Base-by-base conservation (phyloP, 2,329 filamentous ascomycete genomes). In the Trichoderma atrobrunneum region DNA sequence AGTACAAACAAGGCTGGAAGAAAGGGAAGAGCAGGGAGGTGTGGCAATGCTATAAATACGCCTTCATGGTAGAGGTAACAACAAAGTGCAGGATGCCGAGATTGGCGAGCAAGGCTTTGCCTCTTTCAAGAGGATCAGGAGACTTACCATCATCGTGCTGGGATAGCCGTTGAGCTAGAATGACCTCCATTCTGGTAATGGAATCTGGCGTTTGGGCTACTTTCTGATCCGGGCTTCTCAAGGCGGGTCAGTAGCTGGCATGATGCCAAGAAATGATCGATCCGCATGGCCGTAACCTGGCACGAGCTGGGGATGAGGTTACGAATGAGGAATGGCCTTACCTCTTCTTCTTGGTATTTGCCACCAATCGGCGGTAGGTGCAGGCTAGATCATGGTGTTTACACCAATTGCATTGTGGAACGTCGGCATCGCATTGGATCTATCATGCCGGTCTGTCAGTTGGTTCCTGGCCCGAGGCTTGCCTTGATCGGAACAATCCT, bases 341-440 rank as follows among this genome's bases (percentile, higher is more conserved):
- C 61, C 24, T 48, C 36, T 63, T 63, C 36, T 30, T 63, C 8
- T 63, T 48, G 10, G 61, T 10, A 10, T 14, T 48, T n/a, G 36
- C 36, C 24, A 30, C 61, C 18, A 63, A 48, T 63, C 61, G 36
- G 39, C 12, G 26, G 36, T 63, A 63, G 16, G 36, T 63, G 36
- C 61, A 63, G 26, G 61, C 61, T 30, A 48, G 61, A 18, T 63
- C 36, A n/a, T 48, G 61, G 26, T 63, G 34, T 26, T 36, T 48
- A 24, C 61, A 63, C 61, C 61, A 63, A 21, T 63, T 63, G 61
- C 61, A 63, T 63, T 63, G 61, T n/a, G 61, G 36, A 63, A 63
- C 61, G 2, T 63, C 61, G 61, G 61, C 61, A 63, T 63, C 61
- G 26, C 61, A 63, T 63, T 48, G 61, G 32, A 63, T 63, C 61